Evolutionary conservation across 306 rosid genomes (phyloP).

Genomic region (Vachellia pachyceras): DNA sequence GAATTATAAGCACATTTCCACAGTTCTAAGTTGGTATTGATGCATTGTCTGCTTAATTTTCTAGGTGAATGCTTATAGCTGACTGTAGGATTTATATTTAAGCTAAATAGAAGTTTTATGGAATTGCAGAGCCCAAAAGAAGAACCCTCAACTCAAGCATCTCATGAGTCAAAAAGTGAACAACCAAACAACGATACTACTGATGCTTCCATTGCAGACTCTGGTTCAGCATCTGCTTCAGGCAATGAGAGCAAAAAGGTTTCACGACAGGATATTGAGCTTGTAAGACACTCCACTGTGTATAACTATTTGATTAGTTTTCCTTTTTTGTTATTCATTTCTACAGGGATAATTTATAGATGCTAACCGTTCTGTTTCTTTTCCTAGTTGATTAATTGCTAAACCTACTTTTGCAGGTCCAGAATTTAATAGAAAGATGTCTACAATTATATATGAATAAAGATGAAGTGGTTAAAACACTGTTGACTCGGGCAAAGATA

Average conservation of each 20-base stretch:
- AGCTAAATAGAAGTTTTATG: conserved; percentile 24
- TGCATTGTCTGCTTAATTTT: conserved; percentile 27
- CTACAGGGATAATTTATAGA: conserved; percentile 3
- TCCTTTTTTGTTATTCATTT: neutral
- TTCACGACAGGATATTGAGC: conserved; percentile 92
- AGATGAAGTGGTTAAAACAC: conserved; percentile 94
- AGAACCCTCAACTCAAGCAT: conserved; percentile 70
- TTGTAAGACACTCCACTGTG: conserved; percentile 58
- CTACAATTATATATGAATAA: conserved; percentile 90
- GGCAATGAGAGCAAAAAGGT: conserved; percentile 84
- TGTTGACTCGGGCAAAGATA: conserved; percentile 90
- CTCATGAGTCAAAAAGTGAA: conserved; percentile 75
- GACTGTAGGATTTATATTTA: conserved; percentile 12
- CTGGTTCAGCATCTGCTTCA: conserved; percentile 84
- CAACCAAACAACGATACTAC: conserved; percentile 62
- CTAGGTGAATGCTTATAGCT: conserved; percentile 21
- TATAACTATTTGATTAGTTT: conserved; percentile 21
- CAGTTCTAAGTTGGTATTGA: conserved; percentile 3
- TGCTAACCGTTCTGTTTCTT: conserved; percentile 28
- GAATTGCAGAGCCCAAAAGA: conserved; percentile 61
- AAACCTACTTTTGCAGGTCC: conserved; percentile 67
- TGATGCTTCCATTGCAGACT: conserved; percentile 76
- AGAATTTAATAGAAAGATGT: conserved; percentile 95
- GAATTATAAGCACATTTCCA: conserved; percentile 2
- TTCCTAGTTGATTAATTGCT: conserved; percentile 36